These are phyloP conservation scores for Albophoma yamanashiensis DNA, from an alignment of 2,329 filamentous ascomycete species.

Conservation along the genomic window DNA sequence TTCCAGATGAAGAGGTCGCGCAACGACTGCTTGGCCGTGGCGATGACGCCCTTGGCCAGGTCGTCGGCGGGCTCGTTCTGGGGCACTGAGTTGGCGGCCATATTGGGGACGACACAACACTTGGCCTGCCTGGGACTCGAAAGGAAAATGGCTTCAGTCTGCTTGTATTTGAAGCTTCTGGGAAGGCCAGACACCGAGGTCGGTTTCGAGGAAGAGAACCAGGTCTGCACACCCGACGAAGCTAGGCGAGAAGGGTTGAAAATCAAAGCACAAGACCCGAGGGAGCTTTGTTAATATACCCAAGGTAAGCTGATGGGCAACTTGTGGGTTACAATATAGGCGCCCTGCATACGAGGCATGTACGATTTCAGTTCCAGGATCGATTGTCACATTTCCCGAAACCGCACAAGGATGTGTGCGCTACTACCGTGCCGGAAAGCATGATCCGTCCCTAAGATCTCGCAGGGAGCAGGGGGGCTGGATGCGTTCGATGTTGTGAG, in stretches of 20 bases:
- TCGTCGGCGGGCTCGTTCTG: constrained; percentile 49
- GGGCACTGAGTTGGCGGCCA: background rate
- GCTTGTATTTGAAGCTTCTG: background rate
- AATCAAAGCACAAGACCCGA: background rate
- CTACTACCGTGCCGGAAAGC: background rate
- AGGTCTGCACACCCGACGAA: background rate
- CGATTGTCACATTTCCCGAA: background rate
- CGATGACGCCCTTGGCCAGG: constrained; percentile 51
- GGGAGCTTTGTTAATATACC: background rate
- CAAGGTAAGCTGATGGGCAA: background rate
- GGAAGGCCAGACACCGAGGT: background rate
- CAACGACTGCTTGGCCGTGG: constrained; percentile 54
- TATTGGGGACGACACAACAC: background rate
- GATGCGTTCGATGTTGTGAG: background rate
- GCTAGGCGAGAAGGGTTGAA: background rate
- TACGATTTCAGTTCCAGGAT: background rate
- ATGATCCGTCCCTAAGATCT: background rate
- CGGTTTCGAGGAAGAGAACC: too few relatives aligned
- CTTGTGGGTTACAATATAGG: background rate
- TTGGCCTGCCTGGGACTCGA: background rate
- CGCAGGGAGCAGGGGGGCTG: background rate
- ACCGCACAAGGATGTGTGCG: background rate
- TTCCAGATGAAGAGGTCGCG: constrained; percentile 63
- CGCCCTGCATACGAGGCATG: background rate
- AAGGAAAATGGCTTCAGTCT: background rate